Base-by-base conservation (phyloP, 108 stramenopile species). In the Poteriospumella lacustris region DNA sequence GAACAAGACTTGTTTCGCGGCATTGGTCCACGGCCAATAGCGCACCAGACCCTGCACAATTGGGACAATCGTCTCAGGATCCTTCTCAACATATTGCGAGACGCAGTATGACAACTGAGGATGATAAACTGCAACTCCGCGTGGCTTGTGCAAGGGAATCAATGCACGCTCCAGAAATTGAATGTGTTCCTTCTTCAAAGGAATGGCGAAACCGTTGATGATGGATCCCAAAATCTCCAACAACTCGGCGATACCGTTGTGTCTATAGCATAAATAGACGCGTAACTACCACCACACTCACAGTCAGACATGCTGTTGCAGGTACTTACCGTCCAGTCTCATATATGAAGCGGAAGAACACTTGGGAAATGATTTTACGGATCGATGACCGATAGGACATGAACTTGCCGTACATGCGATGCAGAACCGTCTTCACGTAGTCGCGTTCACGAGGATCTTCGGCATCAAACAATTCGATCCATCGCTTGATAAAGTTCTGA, bases 21-120 rank as follows among this genome's bases (percentile, higher is more conserved):
- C 75, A 79, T 79, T 78, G 19, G 79, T 80, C 82, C 82, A 82
- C 15, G 82, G 82, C 82, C 82, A 82, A 83, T 90, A 94, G 76
- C 94, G 94, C 85, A 96, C 92, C 75, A 99, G 90, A 2, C 96
- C 95, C 79, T 92, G 91, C 26, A 99, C 88, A 60, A 99, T 95
- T 9, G 95, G 92, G 15, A 92, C 93, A 2, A 92, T 94, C 58
- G 96, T 98, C 78, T 95, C 94, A 1, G 95, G 92, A 87, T 99
- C 98, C 87, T 99, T 99, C 85, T 98, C 98, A 31, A 98, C 94
- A 83, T 96, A 99, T 85, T 99, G 98, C 78, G 95, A 94, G 81
- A 99, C 92, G 85, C 98, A 99, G 85, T 98, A 99, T 39, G 95
- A 96, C 34, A 99, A 90, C 79, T 99, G 98, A 84, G 97, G 96